Percentiles rank a stretch among this genome's conserved stretches.
Evolutionary conservation across 2,329 filamentous ascomycete species (phyloP).

Genomic region (Botrytis sinoallii): DNA sequence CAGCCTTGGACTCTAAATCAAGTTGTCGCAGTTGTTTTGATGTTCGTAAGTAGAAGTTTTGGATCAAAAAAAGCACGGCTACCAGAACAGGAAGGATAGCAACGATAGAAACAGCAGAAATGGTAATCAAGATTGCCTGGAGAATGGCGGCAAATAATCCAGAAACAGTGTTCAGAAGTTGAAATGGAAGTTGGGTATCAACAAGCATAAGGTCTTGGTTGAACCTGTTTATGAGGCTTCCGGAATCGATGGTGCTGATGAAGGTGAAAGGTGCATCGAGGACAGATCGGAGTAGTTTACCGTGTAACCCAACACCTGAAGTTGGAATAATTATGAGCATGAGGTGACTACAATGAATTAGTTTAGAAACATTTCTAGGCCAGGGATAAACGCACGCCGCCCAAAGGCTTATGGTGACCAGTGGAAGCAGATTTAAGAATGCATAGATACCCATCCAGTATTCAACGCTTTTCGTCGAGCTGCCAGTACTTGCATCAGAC

Average conservation of each 20-base stretch:
- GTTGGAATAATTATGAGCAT: constrained; percentile 39
- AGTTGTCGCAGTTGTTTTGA: constrained; percentile 46
- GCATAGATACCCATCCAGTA: constrained; percentile 4
- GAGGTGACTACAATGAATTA: constrained; percentile 37
- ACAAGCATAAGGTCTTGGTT: constrained; percentile 12
- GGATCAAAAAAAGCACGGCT: constrained; percentile 26
- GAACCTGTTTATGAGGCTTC: constrained; percentile 30
- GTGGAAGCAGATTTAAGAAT: background rate
- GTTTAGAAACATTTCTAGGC: background rate
- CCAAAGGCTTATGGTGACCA: background rate
- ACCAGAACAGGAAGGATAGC: constrained; percentile 9
- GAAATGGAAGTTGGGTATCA: constrained; percentile 35
- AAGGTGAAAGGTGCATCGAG: constrained; percentile 40
- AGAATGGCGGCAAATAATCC: constrained; percentile 39
- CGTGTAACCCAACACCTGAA: constrained; percentile 43
- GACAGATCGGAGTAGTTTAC: constrained; percentile 47
- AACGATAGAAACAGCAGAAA: constrained; percentile 2
- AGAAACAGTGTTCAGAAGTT: constrained; percentile 42
- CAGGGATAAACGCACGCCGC: background rate
- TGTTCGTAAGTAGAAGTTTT: constrained; percentile 46
- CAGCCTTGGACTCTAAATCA: constrained; percentile 43
- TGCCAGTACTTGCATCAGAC: background rate
- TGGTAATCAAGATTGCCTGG: background rate
- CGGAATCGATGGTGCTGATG: constrained; percentile 28
- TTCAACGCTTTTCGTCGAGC: background rate